Percentiles rank a stretch among this genome's conserved stretches.
Conservation (phyloP, 1,139 yeast species). For the Saccharomyces pastorianus region DNA sequence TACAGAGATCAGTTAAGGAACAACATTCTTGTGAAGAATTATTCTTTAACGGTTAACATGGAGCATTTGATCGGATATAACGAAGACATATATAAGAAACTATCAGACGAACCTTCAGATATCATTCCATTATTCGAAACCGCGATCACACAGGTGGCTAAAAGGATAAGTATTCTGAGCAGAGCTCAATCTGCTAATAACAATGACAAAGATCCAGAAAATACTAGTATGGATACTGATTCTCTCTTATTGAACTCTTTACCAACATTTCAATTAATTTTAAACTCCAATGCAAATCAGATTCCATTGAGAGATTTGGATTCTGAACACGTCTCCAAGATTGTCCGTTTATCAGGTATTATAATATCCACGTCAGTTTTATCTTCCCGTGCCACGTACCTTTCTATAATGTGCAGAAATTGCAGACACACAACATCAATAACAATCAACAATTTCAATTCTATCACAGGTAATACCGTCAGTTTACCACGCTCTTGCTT, state of each 20-base stretch:
- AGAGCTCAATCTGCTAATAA: slow-evolving; percentile 30
- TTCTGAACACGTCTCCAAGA: slow-evolving; percentile 80
- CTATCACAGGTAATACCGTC: slow-evolving; percentile 67
- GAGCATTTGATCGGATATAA: slow-evolving; percentile 83
- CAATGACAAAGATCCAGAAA: slow-evolving; percentile 27
- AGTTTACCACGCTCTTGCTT: slow-evolving; percentile 68
- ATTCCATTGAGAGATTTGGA: slow-evolving; percentile 74
- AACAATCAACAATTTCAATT: slow-evolving; percentile 44
- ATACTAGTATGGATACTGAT: slow-evolving; percentile 35
- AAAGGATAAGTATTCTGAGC: slow-evolving; percentile 56
- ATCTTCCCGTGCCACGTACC: slow-evolving; percentile 76
- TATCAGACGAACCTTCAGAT: slow-evolving; percentile 82
- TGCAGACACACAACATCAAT: slow-evolving; percentile 79
- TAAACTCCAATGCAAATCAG: slow-evolving; percentile 65
- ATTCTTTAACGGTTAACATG: slow-evolving; percentile 64
- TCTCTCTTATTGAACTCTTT: slow-evolving; percentile 44
- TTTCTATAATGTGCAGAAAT: slow-evolving; percentile 78
- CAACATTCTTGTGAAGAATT: slow-evolving; percentile 70
- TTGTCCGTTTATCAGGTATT: slow-evolving; percentile 88
- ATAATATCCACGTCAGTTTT: slow-evolving; percentile 86
- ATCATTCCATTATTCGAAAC: slow-evolving; percentile 82
- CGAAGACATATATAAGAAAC: slow-evolving; percentile 78
- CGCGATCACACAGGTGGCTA: slow-evolving; percentile 88
- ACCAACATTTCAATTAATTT: slow-evolving; percentile 76
- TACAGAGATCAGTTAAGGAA: slow-evolving; percentile 91